These are phyloP conservation scores for Polytrichum formosum DNA, from an alignment of 225 moss, liverwort and hornwort species.

Conservation along the genomic window DNA sequence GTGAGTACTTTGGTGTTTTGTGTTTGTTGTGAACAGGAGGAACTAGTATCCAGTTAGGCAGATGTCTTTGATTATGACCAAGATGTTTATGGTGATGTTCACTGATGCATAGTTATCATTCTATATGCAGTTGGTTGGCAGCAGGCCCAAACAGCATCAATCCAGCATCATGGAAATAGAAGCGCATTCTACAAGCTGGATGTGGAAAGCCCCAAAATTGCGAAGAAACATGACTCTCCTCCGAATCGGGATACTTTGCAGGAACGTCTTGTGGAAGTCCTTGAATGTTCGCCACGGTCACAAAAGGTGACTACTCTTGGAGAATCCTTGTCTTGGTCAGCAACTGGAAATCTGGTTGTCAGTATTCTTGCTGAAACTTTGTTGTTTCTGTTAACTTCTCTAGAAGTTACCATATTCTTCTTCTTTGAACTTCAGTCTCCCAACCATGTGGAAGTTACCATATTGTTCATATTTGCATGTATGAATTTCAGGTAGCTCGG, in stretches of 20 bases:
- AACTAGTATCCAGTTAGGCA: background rate
- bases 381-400: background rate
- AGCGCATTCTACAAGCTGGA: slow-evolving; percentile 96
- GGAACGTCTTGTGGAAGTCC: slow-evolving; percentile 93
- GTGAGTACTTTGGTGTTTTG: background rate
- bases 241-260: slow-evolving; percentile 82
- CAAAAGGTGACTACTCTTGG: slow-evolving; percentile 43
- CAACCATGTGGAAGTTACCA: background rate
- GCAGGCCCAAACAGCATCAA: slow-evolving; percentile 44
- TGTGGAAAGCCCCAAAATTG: slow-evolving; percentile 41
- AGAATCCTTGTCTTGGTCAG: background rate
- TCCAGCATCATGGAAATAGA: slow-evolving; percentile 83
- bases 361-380: background rate
- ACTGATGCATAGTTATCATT: background rate
- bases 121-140: slow-evolving; percentile 70
- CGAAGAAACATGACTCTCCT: slow-evolving; percentile 75
- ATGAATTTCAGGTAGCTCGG: slow-evolving; percentile 56
- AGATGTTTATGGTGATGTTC: background rate
- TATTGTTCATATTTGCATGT: background rate
- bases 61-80: background rate
- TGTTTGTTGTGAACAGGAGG: background rate
- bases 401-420: too few species aligned
- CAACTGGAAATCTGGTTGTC: background rate
- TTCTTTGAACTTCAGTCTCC: too few species aligned
- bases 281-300: slow-evolving; percentile 81